Evolutionary conservation across 805 yeast genomes (phyloP).

Genomic region (Starmerella vitae): DNA sequence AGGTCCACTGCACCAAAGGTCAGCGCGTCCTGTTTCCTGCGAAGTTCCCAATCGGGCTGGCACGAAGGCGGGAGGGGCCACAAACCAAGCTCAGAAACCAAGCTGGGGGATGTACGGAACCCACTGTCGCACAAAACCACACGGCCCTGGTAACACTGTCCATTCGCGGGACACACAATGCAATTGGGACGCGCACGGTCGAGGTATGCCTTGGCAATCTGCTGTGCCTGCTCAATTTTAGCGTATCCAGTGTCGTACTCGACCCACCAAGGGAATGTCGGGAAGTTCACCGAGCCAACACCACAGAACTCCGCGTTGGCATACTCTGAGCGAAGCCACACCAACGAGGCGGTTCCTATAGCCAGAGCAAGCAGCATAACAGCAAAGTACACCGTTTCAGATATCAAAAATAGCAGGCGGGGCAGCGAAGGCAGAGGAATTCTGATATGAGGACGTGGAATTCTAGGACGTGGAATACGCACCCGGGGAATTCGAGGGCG

Average conservation of each 20-base stretch:
- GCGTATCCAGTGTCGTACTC: slow-evolving; percentile 3
- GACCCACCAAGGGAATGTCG: slow-evolving; percentile 15
- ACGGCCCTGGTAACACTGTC: slow-evolving; percentile 51
- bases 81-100: slow-evolving; percentile 42
- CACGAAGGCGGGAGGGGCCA: slow-evolving; percentile 55
- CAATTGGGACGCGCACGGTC: slow-evolving; percentile 32
- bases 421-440: neutral
- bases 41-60: slow-evolving; percentile 58
- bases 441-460: slow-evolving; percentile 1
- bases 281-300: slow-evolving; percentile 4
- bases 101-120: slow-evolving; percentile 38
- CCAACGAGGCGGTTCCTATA: neutral
- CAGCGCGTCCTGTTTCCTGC: slow-evolving; percentile 52
- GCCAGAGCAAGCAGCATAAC: neutral
- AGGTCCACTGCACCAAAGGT: slow-evolving; percentile 52
- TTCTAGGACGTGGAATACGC: slow-evolving; percentile 2
- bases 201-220: slow-evolving; percentile 8
- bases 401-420: neutral
- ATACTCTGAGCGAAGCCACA: slow-evolving; percentile 14
- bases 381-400: neutral
- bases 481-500: slow-evolving; percentile 3
- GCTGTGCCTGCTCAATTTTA: slow-evolving; percentile 5
- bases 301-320: slow-evolving; percentile 17
- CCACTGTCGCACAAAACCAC: slow-evolving; percentile 60
- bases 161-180: slow-evolving; percentile 67